phyloP scores from a whole-genome alignment of 2,329 filamentous ascomycete genomes.

The Aureobasidium melanogenum region DNA sequence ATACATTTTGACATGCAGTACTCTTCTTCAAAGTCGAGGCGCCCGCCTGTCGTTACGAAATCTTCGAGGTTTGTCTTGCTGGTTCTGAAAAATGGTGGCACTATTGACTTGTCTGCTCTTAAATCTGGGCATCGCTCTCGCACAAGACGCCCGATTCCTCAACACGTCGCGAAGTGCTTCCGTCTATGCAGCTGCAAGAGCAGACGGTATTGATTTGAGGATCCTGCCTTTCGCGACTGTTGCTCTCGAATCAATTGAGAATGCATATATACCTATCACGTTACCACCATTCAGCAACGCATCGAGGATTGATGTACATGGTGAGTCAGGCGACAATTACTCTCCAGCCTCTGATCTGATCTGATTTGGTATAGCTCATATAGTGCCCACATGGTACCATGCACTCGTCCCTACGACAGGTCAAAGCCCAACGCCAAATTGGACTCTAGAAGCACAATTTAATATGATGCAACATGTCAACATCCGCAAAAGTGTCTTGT shows the following conservation, averaged over 20 bases:
- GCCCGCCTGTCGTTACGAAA: background rate
- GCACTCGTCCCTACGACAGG: background rate
- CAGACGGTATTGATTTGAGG: background rate
- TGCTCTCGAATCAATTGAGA: background rate
- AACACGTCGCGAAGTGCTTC: background rate
- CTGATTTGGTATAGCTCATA: background rate
- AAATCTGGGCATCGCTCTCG: background rate
- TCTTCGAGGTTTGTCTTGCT: background rate
- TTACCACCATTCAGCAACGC: background rate
- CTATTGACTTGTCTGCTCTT: background rate
- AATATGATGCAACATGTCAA: conserved; percentile 41
- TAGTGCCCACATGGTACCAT: background rate
- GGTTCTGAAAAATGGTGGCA: background rate
- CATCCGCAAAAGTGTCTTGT: conserved; percentile 46
- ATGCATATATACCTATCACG: background rate
- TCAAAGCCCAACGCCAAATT: conserved; percentile 20
- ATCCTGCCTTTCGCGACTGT: background rate
- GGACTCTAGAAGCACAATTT: conserved; percentile 40
- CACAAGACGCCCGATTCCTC: background rate
- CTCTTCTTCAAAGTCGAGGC: background rate
- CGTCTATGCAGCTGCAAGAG: background rate
- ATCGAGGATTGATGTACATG: background rate
- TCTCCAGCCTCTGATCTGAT: background rate
- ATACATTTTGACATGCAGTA: background rate
- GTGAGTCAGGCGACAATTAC: background rate